Conservation (phyloP, 108 stramenopile species). For the Chaetoceros muelleri region DNA sequence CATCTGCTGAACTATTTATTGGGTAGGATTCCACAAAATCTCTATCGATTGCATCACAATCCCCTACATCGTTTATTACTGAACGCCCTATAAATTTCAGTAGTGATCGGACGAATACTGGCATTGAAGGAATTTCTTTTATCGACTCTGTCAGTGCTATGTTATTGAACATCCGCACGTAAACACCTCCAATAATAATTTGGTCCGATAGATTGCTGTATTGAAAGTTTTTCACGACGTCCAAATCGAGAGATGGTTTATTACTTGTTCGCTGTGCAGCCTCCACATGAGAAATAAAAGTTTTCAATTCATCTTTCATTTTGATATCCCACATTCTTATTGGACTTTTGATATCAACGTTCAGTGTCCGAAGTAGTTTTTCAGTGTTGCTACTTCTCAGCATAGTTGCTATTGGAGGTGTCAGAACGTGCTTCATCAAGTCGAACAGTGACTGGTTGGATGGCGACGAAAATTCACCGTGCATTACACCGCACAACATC, state of each 20-base stretch:
- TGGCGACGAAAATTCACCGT: constrained; percentile 29
- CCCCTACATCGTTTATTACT: background rate
- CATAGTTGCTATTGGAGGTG: constrained; percentile 40
- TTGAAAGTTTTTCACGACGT: constrained; percentile 14
- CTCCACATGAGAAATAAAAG: constrained; percentile 27
- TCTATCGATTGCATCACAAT: background rate
- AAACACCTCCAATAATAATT: constrained; percentile 51
- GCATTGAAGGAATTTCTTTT: constrained; percentile 26
- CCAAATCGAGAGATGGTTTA: constrained; percentile 16
- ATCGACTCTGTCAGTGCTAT: constrained; percentile 33
- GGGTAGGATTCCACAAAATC: background rate
- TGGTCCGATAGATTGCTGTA: constrained; percentile 39
- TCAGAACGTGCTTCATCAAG: constrained; percentile 37
- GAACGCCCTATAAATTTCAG: constrained; percentile 24
- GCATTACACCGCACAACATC: constrained; percentile 46
- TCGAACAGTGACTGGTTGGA: constrained; percentile 22
- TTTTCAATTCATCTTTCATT: constrained; percentile 56
- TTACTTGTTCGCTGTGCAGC: constrained; percentile 15
- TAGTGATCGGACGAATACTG: constrained; percentile 32
- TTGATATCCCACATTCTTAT: constrained; percentile 54
- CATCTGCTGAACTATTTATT: background rate
- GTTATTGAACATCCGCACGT: constrained; percentile 55
- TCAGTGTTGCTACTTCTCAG: constrained; percentile 44
- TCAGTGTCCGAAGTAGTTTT: constrained; percentile 46
- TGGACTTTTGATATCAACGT: constrained; percentile 49